These are phyloP conservation scores for Colletotrichum endophyticum DNA, from an alignment of 2,329 filamentous ascomycete genomes.

Conservation along the genomic window DNA sequence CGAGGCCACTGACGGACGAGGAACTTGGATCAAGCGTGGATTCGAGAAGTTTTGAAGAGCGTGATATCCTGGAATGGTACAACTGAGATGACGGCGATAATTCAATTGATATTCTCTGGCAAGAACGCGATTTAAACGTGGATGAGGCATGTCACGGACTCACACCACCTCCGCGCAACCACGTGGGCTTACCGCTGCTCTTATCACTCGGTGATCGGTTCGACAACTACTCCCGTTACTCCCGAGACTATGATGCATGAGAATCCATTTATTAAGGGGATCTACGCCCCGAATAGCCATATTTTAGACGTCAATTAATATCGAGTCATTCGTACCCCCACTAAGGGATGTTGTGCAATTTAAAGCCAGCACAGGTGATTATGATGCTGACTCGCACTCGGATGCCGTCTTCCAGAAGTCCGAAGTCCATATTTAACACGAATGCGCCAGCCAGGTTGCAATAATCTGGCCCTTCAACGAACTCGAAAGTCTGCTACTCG, in stretches of 20 bases:
- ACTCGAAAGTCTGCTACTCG: not conserved
- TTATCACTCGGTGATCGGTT: not conserved
- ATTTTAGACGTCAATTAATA: not conserved
- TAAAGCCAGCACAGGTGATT: not conserved
- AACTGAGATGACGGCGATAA: not conserved
- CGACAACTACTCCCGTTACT: not conserved
- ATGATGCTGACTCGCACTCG: not conserved
- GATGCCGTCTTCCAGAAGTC: not conserved
- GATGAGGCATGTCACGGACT: not conserved
- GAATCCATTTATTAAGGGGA: not conserved
- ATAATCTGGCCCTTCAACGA: accelerated
- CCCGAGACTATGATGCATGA: not conserved
- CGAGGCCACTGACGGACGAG: not conserved
- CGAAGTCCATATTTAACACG: not conserved
- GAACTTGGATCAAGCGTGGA: not conserved
- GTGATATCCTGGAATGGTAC: not conserved
- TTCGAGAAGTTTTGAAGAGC: not conserved
- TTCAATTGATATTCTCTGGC: not conserved
- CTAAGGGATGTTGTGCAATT: not conserved
- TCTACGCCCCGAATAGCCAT: not conserved
- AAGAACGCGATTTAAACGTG: not conserved
- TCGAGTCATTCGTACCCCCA: not conserved
- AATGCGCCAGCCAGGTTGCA: not conserved
- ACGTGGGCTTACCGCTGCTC: not conserved
- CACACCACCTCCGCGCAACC: not conserved